Conservation (phyloP, 1,139 yeast genomes). For the Diutina rugosa region DNA sequence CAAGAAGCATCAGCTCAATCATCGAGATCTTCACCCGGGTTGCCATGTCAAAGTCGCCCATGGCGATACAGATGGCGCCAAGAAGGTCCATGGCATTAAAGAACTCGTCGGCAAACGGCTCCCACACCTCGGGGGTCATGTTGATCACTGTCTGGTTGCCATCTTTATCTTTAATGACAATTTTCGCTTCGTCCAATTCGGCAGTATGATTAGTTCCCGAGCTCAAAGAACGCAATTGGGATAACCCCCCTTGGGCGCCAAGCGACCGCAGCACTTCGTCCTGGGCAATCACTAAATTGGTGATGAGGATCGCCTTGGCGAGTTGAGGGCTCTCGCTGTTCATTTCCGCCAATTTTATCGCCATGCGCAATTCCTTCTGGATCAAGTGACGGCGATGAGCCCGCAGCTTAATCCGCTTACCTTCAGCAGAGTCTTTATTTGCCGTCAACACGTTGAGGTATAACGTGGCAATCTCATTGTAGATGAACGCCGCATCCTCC, state of each 20-base stretch:
- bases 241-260: constrained; percentile 6
- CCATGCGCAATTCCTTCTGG: constrained; percentile 59
- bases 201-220: not conserved
- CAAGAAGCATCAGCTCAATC: constrained; percentile 61
- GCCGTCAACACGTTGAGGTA: constrained; percentile 47
- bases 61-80: constrained; percentile 52
- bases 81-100: constrained; percentile 62
- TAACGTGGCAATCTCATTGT: constrained; percentile 53
- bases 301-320: constrained; percentile 46
- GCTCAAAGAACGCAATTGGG: constrained; percentile 2
- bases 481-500: constrained; percentile 52
- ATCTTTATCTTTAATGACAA: constrained; percentile 10
- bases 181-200: constrained; percentile 1
- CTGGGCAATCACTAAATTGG: constrained; percentile 56
- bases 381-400: constrained; percentile 43
- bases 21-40: constrained; percentile 51
- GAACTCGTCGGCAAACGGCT: constrained; percentile 63
- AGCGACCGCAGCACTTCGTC: constrained; percentile 28
- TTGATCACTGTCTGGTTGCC: constrained; percentile 12
- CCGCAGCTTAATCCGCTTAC: constrained; percentile 11
- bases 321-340: constrained; percentile 36
- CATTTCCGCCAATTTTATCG: constrained; percentile 52
- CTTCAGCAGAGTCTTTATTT: constrained; percentile 10
- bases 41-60: constrained; percentile 56
- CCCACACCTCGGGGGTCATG: constrained; percentile 4